phyloP scores from a whole-genome alignment of 352 stramenopile species.

The Phytophthora niederhauseri region DNA sequence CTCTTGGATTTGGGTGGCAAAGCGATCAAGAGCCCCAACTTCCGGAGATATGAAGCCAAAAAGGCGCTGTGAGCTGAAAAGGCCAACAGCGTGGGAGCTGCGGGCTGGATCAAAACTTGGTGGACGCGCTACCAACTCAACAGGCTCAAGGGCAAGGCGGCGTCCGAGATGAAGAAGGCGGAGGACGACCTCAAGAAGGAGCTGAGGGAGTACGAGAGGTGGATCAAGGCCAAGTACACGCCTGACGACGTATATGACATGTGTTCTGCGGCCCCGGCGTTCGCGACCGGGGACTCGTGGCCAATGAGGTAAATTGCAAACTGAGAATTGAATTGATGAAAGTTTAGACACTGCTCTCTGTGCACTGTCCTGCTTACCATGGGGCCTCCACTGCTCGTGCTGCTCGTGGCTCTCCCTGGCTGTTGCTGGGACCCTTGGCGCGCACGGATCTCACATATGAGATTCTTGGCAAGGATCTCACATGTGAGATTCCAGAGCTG shows the following conservation, averaged over 20 bases:
- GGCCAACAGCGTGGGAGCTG: background rate
- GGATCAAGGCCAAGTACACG: background rate
- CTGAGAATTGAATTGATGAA: too few relatives aligned
- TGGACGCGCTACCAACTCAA: background rate
- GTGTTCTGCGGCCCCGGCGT: background rate
- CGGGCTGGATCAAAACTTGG: background rate
- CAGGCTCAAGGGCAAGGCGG: background rate
- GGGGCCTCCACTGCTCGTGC: too few relatives aligned
- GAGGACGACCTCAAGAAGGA: background rate
- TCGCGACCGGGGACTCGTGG: background rate
- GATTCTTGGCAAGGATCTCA: background rate
- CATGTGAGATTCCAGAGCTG: slow-evolving; percentile 4
- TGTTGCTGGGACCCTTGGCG: too few relatives aligned
- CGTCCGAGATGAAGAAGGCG: background rate
- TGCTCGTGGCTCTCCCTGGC: too few relatives aligned
- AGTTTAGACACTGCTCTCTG: too few relatives aligned
- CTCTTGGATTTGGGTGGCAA: background rate
- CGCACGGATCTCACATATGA: too few relatives aligned
- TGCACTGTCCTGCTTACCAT: too few relatives aligned
- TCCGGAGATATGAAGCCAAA: background rate
- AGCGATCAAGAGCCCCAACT: background rate
- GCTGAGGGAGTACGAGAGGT: background rate
- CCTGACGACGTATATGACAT: background rate
- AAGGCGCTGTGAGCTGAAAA: background rate
- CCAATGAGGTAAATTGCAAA: slow-evolving; percentile 2